These are phyloP conservation scores for Cercophora samala DNA, from an alignment of 495 filamentous ascomycete species.

Conservation along the genomic window DNA sequence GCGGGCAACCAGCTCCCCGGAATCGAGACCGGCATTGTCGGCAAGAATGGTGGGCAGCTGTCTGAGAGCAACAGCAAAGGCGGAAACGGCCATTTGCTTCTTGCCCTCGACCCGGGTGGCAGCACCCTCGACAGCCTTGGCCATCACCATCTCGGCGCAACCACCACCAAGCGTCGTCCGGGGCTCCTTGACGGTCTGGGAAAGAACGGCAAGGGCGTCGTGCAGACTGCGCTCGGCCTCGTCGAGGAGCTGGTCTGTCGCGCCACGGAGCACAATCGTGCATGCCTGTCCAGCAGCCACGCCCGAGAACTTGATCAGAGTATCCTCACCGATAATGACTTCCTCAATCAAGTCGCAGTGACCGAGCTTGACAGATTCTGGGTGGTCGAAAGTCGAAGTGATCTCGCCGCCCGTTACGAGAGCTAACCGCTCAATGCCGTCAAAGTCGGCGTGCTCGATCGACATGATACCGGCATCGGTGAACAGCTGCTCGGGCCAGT, in stretches of 20 bases:
- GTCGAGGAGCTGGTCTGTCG: slow-evolving; percentile 93
- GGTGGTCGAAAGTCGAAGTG: slow-evolving; percentile 95
- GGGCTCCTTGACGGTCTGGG: slow-evolving; percentile 93
- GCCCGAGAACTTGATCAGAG: slow-evolving; percentile 93
- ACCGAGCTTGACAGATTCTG: slow-evolving; percentile 92
- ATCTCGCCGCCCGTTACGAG: slow-evolving; percentile 97
- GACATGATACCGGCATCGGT: slow-evolving; percentile 96
- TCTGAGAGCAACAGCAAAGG: slow-evolving; percentile 82
- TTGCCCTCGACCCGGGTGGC: slow-evolving; percentile 94
- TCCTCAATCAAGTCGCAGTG: slow-evolving; percentile 96
- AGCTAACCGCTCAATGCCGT: slow-evolving; percentile 92
- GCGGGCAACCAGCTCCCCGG: slow-evolving; percentile 86
- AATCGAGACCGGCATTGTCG: slow-evolving; percentile 95
- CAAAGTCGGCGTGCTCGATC: slow-evolving; percentile 98
- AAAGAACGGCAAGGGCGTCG: slow-evolving; percentile 93
- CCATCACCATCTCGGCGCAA: slow-evolving; percentile 98
- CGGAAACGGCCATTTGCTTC: slow-evolving; percentile 88
- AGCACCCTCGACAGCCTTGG: slow-evolving; percentile 92
- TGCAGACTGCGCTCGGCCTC: slow-evolving; percentile 95
- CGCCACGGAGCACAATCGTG: slow-evolving; percentile 93
- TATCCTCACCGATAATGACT: slow-evolving; percentile 96
- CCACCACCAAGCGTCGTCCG: slow-evolving; percentile 92
- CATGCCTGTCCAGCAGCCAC: slow-evolving; percentile 92
- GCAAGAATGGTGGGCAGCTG: slow-evolving; percentile 96
- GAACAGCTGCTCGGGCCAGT: slow-evolving; percentile 99